phyloP scores from a whole-genome alignment of 2,329 filamentous ascomycete species.

The Tolypocladium tropicale region DNA sequence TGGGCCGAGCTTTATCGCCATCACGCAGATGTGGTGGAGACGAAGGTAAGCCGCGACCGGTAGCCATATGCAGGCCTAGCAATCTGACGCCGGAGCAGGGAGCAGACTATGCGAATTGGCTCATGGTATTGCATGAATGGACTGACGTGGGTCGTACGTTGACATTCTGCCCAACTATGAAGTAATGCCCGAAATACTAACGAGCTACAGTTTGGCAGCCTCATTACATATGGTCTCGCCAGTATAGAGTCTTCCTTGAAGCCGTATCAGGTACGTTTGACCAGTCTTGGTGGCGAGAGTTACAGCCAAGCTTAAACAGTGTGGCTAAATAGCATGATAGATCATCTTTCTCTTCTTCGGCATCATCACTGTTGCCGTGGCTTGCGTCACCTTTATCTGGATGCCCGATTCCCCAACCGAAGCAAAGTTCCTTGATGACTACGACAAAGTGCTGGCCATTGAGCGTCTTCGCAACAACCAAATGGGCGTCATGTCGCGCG shows the following conservation, averaged over 20 bases:
- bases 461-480: slow-evolving; percentile 44
- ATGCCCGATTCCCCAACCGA: slow-evolving; percentile 41
- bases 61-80: too few relatives aligned
- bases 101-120: slow-evolving; percentile 46
- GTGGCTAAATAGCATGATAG: slow-evolving; percentile 11
- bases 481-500: slow-evolving; percentile 40
- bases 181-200: slow-evolving; percentile 4
- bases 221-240: slow-evolving; percentile 48
- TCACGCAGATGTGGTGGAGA: slow-evolving; percentile 53
- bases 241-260: slow-evolving; percentile 37
- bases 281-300: not conserved
- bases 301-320: not conserved
- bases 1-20: slow-evolving; percentile 42
- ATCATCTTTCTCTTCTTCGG: slow-evolving; percentile 47
- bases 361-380: slow-evolving; percentile 36
- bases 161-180: slow-evolving; percentile 1
- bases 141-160: slow-evolving; percentile 39
- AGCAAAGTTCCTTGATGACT: slow-evolving; percentile 38
- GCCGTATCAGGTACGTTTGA: slow-evolving; percentile 37
- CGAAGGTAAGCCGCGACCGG: slow-evolving; percentile 23
- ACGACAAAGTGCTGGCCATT: slow-evolving; percentile 42
- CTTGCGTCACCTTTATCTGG: slow-evolving; percentile 31
- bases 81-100: slow-evolving; percentile 18
- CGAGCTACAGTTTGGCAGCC: slow-evolving; percentile 32
- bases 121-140: slow-evolving; percentile 54